Percentiles rank a stretch among this genome's conserved stretches.
Conservation (phyloP, 768 basidiomycete genomes). For the Suillus bovinus region DNA sequence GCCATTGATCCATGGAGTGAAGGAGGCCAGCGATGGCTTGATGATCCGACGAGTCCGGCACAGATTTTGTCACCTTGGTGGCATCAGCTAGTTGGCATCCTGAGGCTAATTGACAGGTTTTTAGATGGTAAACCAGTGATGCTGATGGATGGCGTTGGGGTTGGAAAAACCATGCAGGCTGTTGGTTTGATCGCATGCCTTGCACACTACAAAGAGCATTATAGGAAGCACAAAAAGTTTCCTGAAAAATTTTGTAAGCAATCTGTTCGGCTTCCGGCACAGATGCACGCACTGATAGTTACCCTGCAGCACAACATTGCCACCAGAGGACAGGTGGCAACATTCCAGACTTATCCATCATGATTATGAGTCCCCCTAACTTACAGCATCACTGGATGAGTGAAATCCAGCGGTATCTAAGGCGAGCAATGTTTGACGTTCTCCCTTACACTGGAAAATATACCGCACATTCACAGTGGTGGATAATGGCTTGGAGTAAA, state of each 20-base stretch:
- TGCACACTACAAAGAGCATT: constrained; percentile 9
- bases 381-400: background rate
- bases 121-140: constrained; percentile 14
- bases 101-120: constrained; percentile 15
- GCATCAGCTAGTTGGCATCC: constrained; percentile 25
- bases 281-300: background rate
- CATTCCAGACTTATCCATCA: background rate
- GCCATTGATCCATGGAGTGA: constrained; percentile 12
- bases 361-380: background rate
- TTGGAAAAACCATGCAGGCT: constrained; percentile 26
- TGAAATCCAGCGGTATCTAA: background rate
- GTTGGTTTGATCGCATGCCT: constrained; percentile 18
- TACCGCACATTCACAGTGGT: background rate
- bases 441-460: background rate
- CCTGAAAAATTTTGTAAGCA: background rate
- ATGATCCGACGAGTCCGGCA: background rate
- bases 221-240: background rate
- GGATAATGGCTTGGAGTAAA: background rate
- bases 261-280: background rate
- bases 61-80: constrained; percentile 12
- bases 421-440: background rate
- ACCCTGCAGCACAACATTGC: background rate
- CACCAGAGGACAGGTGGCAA: background rate
- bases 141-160: constrained; percentile 26
- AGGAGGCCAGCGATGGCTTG: constrained; percentile 15